A percentile compares a stretch with the other conserved stretches of the same genome.
These are phyloP conservation scores for Phytophthora ohioensis DNA, from an alignment of 352 stramenopile species.

Conservation along the genomic window DNA sequence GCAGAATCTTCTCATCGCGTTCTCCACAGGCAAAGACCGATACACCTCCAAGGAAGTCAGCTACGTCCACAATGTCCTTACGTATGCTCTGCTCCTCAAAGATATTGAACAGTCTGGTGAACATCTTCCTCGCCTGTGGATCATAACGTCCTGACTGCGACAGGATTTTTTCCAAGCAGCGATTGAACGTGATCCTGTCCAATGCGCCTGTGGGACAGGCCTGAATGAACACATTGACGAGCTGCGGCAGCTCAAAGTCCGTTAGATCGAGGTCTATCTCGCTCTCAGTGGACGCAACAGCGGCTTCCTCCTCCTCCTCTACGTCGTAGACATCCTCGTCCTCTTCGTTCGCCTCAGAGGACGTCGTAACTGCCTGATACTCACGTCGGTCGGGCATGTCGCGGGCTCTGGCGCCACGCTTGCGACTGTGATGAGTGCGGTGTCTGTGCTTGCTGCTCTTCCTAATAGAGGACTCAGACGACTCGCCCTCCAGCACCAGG, in stretches of 20 bases:
- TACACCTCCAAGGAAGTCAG: conserved; percentile 82
- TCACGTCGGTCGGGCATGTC: conserved; percentile 25
- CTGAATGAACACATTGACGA: conserved; percentile 87
- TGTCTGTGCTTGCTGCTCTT: conserved; percentile 25
- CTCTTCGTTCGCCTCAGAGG: conserved; percentile 39
- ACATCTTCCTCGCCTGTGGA: conserved; percentile 73
- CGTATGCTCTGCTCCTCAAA: conserved; percentile 65
- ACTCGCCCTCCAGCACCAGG: conserved; percentile 45
- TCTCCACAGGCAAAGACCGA: conserved; percentile 86
- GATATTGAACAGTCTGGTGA: conserved; percentile 80
- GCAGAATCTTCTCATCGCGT: conserved; percentile 84
- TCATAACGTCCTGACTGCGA: conserved; percentile 85
- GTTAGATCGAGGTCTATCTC: conserved; percentile 74
- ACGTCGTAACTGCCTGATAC: conserved; percentile 25
- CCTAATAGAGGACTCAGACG: neutral
- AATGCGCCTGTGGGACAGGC: conserved; percentile 77
- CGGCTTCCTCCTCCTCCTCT: conserved; percentile 25
- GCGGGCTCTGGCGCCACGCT: conserved; percentile 21
- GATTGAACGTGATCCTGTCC: conserved; percentile 72
- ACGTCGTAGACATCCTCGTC: conserved; percentile 35
- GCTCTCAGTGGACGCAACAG: conserved; percentile 33
- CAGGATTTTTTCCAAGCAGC: conserved; percentile 83
- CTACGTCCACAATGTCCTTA: conserved; percentile 77
- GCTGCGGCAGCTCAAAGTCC: conserved; percentile 84
- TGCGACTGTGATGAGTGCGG: conserved; percentile 21